These are phyloP conservation scores for Termitomyces sp. DNA, from an alignment of 768 basidiomycete species.

Conservation along the genomic window DNA sequence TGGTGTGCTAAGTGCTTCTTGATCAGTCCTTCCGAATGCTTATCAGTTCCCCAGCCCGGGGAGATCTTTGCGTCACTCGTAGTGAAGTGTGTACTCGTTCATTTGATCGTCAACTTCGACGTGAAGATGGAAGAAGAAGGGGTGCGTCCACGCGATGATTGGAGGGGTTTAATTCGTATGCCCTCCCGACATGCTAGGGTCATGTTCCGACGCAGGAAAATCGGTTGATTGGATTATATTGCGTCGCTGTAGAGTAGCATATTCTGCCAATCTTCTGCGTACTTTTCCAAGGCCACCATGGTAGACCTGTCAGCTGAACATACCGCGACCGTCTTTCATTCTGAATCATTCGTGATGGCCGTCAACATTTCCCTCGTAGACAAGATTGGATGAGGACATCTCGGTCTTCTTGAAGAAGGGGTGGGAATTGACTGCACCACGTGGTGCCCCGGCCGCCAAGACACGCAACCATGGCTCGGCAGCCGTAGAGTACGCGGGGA, in stretches of 20 bases:
- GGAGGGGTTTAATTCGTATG: conserved; percentile 15
- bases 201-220: conserved; percentile 17
- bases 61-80: conserved; percentile 38
- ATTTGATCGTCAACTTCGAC: conserved; percentile 33
- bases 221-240: background rate
- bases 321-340: background rate
- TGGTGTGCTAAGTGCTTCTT: conserved; percentile 12
- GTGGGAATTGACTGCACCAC: background rate
- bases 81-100: conserved; percentile 39
- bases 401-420: background rate
- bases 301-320: background rate
- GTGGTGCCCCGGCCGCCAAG: background rate
- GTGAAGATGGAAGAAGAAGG: conserved; percentile 25
- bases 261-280: background rate
- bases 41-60: conserved; percentile 17
- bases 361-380: too few species aligned
- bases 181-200: conserved; percentile 21
- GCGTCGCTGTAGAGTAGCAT: background rate
- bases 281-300: background rate
- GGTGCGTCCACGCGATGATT: conserved; percentile 11
- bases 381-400: too few species aligned
- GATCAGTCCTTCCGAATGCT: background rate
- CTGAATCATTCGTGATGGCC: too few species aligned
- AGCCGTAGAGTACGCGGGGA: background rate
- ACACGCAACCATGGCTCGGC: background rate